A percentile compares a stretch with the other conserved stretches of the same genome.
Evolutionary conservation across 2,329 filamentous ascomycete genomes (phyloP).

Genomic region (Alternaria sp.): DNA sequence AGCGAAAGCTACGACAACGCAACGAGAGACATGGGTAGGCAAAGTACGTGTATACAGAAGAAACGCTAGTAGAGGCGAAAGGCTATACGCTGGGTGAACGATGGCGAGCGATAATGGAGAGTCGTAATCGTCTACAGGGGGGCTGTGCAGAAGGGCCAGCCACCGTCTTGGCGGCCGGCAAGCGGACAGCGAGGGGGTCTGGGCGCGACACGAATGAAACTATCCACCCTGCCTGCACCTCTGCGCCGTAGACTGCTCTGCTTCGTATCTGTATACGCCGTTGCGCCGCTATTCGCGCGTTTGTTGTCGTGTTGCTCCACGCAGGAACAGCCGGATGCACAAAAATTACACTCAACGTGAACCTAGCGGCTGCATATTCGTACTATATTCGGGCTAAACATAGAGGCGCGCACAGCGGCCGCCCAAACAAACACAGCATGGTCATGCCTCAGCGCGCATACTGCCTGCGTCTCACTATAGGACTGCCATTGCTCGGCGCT

Average conservation of each 20-base stretch:
- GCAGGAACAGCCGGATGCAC: background rate
- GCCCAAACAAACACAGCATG: constrained; percentile 3
- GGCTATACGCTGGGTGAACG: constrained; percentile 13
- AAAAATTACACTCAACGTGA: background rate
- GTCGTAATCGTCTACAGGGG: constrained; percentile 26
- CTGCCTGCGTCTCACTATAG: constrained; percentile 12
- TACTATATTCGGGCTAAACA: constrained; percentile 7
- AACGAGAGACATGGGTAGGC: constrained; percentile 42
- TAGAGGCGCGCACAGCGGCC: background rate
- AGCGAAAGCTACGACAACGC: constrained; percentile 16
- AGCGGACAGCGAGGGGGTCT: constrained; percentile 18
- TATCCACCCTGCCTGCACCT: constrained; percentile 3
- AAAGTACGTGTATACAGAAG: constrained; percentile 10
- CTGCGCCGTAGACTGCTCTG: background rate
- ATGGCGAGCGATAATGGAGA: constrained; percentile 22
- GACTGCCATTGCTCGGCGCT: constrained; percentile 8
- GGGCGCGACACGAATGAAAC: constrained; percentile 31
- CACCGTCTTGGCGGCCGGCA: constrained; percentile 20
- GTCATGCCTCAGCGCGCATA: constrained; percentile 8
- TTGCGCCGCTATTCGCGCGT: background rate
- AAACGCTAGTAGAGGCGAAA: constrained; percentile 12
- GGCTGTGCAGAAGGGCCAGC: constrained; percentile 1
- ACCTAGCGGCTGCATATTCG: background rate
- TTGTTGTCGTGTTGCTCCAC: background rate
- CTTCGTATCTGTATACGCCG: background rate